Evolutionary conservation across 73 alveolate species (phyloP).

Genomic region (Paramecium sexaurelia): DNA sequence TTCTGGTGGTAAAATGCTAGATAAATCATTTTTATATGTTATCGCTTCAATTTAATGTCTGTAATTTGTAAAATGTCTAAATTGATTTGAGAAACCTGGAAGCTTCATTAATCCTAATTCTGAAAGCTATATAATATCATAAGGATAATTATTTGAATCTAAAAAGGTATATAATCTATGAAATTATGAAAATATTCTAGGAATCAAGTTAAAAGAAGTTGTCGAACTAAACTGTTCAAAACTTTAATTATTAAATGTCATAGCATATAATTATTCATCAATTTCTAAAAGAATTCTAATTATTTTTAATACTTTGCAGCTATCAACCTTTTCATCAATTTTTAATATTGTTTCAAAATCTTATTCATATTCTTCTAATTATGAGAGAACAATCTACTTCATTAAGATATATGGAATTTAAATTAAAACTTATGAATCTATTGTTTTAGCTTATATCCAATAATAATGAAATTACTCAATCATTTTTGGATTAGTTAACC

Average conservation of each 20-base stretch:
- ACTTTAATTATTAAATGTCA: neutral
- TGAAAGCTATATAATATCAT: neutral
- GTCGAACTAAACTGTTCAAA: neutral
- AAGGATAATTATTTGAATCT: constrained; percentile 17
- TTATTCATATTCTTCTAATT: neutral
- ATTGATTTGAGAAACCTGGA: constrained; percentile 33
- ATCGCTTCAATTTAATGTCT: neutral
- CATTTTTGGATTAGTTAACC: neutral
- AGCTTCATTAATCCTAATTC: constrained; percentile 17
- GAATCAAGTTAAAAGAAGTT: neutral
- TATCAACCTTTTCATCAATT: neutral
- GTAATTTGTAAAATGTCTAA: constrained; percentile 19
- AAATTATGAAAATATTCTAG: constrained; percentile 7
- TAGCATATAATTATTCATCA: constrained; percentile 34
- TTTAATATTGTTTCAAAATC: neutral
- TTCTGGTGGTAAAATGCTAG: neutral
- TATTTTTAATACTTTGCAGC: neutral
- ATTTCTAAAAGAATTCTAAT: neutral
- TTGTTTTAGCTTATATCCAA: neutral
- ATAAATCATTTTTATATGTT: neutral
- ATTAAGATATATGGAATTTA: neutral
- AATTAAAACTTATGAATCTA: neutral
- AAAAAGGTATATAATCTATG: constrained; percentile 26
- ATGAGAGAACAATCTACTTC: neutral
- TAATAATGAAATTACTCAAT: neutral